Percentiles rank a stretch among this genome's conserved stretches.
Conservation (phyloP, 768 basidiomycete genomes). For the Lactifluus piperatus region DNA sequence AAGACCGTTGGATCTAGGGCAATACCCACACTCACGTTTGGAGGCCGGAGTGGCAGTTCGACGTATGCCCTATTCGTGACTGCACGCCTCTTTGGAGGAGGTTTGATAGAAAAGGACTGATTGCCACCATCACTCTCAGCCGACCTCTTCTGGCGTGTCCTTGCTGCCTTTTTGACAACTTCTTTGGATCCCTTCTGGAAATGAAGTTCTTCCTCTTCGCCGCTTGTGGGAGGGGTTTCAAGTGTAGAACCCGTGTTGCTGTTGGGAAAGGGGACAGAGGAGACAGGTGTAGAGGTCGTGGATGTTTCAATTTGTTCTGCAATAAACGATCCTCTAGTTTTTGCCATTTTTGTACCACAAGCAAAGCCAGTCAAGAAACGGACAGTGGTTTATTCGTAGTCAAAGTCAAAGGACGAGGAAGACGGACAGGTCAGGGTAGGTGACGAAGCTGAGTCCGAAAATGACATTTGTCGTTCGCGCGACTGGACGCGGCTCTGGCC, state of each 20-base stretch:
- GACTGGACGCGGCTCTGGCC: not conserved
- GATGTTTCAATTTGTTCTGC: conserved; percentile 3
- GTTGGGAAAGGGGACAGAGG: conserved; percentile 12
- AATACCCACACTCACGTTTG: conserved; percentile 18
- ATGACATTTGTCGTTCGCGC: not conserved
- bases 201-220: conserved; percentile 16
- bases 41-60: conserved; percentile 18
- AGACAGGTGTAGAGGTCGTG: conserved; percentile 9
- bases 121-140: conserved; percentile 31
- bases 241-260: conserved; percentile 12
- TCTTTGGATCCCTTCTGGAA: conserved; percentile 24
- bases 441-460: not conserved
- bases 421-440: not conserved
- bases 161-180: conserved; percentile 10
- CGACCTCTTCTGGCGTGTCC: conserved; percentile 16
- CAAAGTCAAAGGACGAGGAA: not conserved
- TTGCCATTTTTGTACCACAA: not conserved
- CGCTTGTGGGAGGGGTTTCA: conserved; percentile 14
- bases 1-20: not conserved
- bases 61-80: conserved; percentile 19
- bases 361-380: not conserved
- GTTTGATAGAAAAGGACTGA: conserved; percentile 25
- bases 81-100: conserved; percentile 21
- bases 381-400: conserved; percentile 7
- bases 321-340: not conserved